A percentile compares a stretch with the other conserved stretches of the same genome.
phyloP scores from a whole-genome alignment of 768 basidiomycete species.

The Filobasidium floriforme region DNA sequence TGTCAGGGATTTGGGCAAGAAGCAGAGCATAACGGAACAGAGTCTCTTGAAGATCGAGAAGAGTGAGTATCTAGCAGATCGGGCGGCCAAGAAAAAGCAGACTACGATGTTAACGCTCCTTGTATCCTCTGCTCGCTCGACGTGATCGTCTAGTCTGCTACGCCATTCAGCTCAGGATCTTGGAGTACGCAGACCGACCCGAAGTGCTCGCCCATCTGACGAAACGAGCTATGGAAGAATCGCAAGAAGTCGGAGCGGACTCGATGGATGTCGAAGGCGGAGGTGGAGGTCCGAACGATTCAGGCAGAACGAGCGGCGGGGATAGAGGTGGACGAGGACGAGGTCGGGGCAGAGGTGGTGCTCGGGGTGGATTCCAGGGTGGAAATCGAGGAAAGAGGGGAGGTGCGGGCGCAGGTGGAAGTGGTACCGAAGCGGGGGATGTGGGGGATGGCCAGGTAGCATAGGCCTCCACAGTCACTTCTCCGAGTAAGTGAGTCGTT shows the following conservation, averaged over 20 bases:
- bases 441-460: no score
- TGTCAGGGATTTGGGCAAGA: slow-evolving; percentile 69
- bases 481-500: no score
- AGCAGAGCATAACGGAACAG: slow-evolving; percentile 73
- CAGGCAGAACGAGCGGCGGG: slow-evolving; percentile 11
- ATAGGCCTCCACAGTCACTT: no score
- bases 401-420: neutral
- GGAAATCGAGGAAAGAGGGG: neutral
- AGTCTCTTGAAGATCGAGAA: slow-evolving; percentile 94
- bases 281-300: neutral
- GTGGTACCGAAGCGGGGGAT: no score
- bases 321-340: slow-evolving; percentile 15
- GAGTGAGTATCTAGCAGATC: slow-evolving; percentile 51
- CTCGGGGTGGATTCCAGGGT: neutral
- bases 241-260: slow-evolving; percentile 13
- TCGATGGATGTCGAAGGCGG: slow-evolving; percentile 3
- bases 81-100: neutral
- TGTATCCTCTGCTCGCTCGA: neutral
- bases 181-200: slow-evolving; percentile 43
- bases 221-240: slow-evolving; percentile 40
- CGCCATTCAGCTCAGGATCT: slow-evolving; percentile 35
- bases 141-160: slow-evolving; percentile 35
- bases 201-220: slow-evolving; percentile 41
- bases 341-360: slow-evolving; percentile 11
- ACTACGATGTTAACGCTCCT: neutral